Conservation (phyloP, 352 stramenopile genomes). For the Pythium dissotocum region DNA sequence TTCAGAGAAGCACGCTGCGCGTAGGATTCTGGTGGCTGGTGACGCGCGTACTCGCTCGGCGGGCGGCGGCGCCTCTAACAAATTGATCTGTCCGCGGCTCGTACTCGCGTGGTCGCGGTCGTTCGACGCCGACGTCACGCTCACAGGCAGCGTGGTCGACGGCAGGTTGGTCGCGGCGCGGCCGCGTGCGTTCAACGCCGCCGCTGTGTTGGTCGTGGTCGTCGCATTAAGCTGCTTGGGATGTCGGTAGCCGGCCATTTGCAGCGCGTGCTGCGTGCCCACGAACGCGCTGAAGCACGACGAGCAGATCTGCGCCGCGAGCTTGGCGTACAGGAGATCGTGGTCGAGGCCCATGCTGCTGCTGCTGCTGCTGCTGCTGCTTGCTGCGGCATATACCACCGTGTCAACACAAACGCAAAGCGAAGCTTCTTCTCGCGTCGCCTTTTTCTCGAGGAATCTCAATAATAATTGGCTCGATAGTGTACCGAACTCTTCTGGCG, state of each 20-base stretch:
- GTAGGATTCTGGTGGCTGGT: slow-evolving; percentile 62
- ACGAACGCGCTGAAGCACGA: slow-evolving; percentile 70
- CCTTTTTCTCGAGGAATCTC: neutral
- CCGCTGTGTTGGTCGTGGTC: neutral
- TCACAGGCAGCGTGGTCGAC: slow-evolving; percentile 12
- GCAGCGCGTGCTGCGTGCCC: slow-evolving; percentile 57
- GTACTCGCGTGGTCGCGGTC: slow-evolving; percentile 12
- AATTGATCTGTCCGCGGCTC: slow-evolving; percentile 23
- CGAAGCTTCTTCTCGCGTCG: neutral
- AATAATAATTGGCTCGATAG: neutral
- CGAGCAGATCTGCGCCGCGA: slow-evolving; percentile 67
- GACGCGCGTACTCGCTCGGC: slow-evolving; percentile 29
- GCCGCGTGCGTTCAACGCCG: neutral
- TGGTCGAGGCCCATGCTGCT: slow-evolving; percentile 11
- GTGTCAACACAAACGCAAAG: neutral
- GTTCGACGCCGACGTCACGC: slow-evolving; percentile 13
- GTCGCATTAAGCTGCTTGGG: slow-evolving; percentile 16
- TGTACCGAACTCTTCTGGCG: neutral
- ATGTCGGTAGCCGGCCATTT: slow-evolving; percentile 34
- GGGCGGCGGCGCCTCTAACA: slow-evolving; percentile 18
- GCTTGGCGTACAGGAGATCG: slow-evolving; percentile 56
- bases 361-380: neutral
- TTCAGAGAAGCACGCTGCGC: slow-evolving; percentile 71
- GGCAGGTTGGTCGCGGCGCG: slow-evolving; percentile 12
- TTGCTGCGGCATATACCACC: neutral